phyloP scores from a whole-genome alignment of 257 asterid genomes.

The Cinchona pubescens region DNA sequence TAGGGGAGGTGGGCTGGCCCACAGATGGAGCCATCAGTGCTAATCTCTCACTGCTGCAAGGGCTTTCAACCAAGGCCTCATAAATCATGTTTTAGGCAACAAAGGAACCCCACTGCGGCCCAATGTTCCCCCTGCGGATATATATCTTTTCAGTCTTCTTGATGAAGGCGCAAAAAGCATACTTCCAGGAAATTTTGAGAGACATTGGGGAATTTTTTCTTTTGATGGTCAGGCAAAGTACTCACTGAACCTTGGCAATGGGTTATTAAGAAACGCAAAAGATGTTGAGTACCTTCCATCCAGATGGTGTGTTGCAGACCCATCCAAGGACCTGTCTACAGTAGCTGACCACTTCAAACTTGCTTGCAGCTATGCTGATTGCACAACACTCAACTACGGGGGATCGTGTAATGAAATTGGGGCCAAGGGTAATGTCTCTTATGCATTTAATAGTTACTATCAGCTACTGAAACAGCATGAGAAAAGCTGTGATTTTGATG shows the following conservation, averaged over 20 bases:
- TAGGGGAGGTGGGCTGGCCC: slow-evolving; percentile 98
- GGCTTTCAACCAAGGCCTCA: slow-evolving; percentile 82
- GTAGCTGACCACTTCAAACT: slow-evolving; percentile 61
- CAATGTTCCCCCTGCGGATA: slow-evolving; percentile 68
- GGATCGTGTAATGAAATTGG: slow-evolving; percentile 76
- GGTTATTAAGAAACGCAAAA: slow-evolving; percentile 62
- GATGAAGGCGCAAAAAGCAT: slow-evolving; percentile 85
- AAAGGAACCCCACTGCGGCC: slow-evolving; percentile 89
- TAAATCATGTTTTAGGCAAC: slow-evolving; percentile 50
- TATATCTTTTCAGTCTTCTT: slow-evolving; percentile 77
- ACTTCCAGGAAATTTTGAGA: slow-evolving; percentile 84
- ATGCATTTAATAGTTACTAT: slow-evolving; percentile 88
- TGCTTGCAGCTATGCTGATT: slow-evolving; percentile 79
- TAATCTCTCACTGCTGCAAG: slow-evolving; percentile 72
- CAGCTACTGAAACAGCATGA: slow-evolving; percentile 73
- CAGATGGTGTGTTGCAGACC: slow-evolving; percentile 90
- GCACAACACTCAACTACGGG: slow-evolving; percentile 84
- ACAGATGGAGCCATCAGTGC: slow-evolving; percentile 76
- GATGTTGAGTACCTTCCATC: slow-evolving; percentile 76
- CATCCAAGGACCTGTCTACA: slow-evolving; percentile 58
- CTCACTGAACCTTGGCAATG: slow-evolving; percentile 67
- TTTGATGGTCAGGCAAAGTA: slow-evolving; percentile 96
- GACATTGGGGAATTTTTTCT: slow-evolving; percentile 94
- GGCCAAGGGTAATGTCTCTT: slow-evolving; percentile 75
- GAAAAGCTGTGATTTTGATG: slow-evolving; percentile 82